Base-by-base conservation (phyloP, 345 rosid genomes). In the Combretum micranthum region DNA sequence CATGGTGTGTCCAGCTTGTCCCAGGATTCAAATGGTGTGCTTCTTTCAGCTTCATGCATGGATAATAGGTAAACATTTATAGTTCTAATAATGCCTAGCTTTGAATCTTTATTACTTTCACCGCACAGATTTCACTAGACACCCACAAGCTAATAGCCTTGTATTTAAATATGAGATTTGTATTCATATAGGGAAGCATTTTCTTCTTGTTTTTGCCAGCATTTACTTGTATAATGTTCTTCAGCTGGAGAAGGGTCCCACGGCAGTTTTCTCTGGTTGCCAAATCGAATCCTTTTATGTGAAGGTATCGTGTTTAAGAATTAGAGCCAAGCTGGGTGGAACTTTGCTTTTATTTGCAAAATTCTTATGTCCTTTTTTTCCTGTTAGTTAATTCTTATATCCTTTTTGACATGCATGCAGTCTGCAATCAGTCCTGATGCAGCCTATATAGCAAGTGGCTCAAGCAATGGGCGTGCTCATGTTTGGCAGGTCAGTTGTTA, bases 401-500 rank as follows among this genome's bases (percentile, higher is more conserved):
- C n/a, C n/a, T 32, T 32, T 32, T 32, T 32, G 39, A 4, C 39
- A 4, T 32, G 9, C 39, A 1, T 79, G 70, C 79, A 93, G 99
- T 75, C 96, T n/a, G 76, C 75, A 63, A 93, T 93, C 60, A 89
- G 97, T 76, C 92, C 96, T 42, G 92, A 89, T 79, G 96, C 87
- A 15, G 75, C 75, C 69, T 68, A 79, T 50, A 53, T 93, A 69
- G 79, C 87, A 57, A 83, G 99, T 50, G 97, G 99, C 56, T 93
- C 97, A 22, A 87, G 97, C 50, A 85, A 93, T 57, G 88, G 96
- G 55, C 77, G 81, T 47, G 92, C 84, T 59, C 84, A 80, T 74
- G 61, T 93, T 54, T 93, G 96, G 97, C 89, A 89, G 97, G 99
- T 93, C 26, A 22, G 61, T 49, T 55, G 68, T 58, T 68, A 18